Evolutionary conservation across 2,329 filamentous ascomycete genomes (phyloP), one percentile per base, ranked within the genome.

Genomic region (Teratosphaeriaceae sp.): DNA sequence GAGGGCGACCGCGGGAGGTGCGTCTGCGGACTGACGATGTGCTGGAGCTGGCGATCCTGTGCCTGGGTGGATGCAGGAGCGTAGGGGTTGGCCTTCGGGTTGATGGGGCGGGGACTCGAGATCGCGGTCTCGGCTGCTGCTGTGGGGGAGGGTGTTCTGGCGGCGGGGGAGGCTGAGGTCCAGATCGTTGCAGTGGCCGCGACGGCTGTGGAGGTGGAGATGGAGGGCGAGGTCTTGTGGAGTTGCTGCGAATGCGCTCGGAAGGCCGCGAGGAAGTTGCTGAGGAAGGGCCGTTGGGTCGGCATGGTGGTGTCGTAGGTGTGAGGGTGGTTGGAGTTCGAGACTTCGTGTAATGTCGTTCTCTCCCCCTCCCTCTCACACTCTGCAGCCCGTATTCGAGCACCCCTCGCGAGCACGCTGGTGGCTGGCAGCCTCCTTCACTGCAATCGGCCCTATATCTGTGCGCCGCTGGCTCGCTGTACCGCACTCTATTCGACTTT

Each of bases 211-310:
- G 66, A 61, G 9, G 70, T 59, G 37, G 68, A 59, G 40, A 67
- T 60, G 9, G 65, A 59, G 24, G 67, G 58, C 22, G 76, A 69
- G 19, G 77, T 67, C 56, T 81, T 81, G n/a, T 78, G 68, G 20
- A 74, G 72, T 43, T 73, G 69, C 31, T 57, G 54, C 12, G 78
- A 79, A 57, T 82, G 79, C 39, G 80, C 78, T 40, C 80, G 73
- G 58, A 84, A 84, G 49, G 79, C 78, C 37, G 80, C 75, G 48
- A 84, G 73, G 66, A 84, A 82, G 67, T 79, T 79, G 52, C 78
- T 73, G 55, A 84, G 72, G 66, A 84, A 84, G 37, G 79, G 55
- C 45, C 79, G 67, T 66, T 83, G 82, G 50, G 76, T 80, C 2
- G 78, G 75, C 79, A 82, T 82, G 54, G 46, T 68, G 45, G 45